A percentile compares a stretch with the other conserved stretches of the same genome.
Evolutionary conservation across 306 rosid species (phyloP).

Genomic region (Abrus pulchellus): DNA sequence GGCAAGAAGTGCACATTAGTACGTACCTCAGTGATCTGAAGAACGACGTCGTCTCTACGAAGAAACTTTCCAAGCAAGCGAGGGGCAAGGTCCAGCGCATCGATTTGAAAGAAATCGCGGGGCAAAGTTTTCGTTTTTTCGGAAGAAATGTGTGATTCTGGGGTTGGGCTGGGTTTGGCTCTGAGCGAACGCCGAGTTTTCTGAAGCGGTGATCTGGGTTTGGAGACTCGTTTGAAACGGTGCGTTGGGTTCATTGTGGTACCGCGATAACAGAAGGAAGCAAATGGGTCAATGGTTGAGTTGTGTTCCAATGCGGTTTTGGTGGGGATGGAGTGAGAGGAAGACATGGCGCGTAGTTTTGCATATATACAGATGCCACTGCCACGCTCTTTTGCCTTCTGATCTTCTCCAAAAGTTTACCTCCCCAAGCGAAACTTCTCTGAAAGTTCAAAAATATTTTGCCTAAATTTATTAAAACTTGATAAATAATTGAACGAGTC

Average conservation of each 20-base stretch:
- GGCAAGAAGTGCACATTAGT: no score
- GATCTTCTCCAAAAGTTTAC: no score
- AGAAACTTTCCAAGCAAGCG: constrained; percentile 89
- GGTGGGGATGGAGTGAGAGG: not conserved
- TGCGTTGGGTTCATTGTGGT: constrained; percentile 56
- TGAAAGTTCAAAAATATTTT: no score
- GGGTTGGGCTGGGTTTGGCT: constrained; percentile 42
- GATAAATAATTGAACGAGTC: no score
- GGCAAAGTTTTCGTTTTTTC: constrained; percentile 58
- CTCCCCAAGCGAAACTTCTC: no score
- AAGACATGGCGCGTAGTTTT: constrained; percentile 4
- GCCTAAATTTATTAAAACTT: no score
- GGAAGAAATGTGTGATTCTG: constrained; percentile 40
- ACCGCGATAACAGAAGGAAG: constrained; percentile 50
- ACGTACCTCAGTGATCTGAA: constrained; percentile 84
- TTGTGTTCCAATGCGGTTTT: constrained; percentile 27
- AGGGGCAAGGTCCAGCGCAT: constrained; percentile 84
- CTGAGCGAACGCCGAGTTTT: constrained; percentile 44
- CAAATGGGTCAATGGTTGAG: constrained; percentile 27
- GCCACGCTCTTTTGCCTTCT: no score
- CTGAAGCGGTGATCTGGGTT: constrained; percentile 49
- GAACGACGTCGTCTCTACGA: constrained; percentile 84
- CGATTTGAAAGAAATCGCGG: constrained; percentile 71
- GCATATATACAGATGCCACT: not conserved
- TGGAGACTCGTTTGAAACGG: constrained; percentile 65